Percentiles rank a stretch among this genome's conserved stretches.
Evolutionary conservation across 768 basidiomycete species (phyloP).

Genomic region (Mycena metata): DNA sequence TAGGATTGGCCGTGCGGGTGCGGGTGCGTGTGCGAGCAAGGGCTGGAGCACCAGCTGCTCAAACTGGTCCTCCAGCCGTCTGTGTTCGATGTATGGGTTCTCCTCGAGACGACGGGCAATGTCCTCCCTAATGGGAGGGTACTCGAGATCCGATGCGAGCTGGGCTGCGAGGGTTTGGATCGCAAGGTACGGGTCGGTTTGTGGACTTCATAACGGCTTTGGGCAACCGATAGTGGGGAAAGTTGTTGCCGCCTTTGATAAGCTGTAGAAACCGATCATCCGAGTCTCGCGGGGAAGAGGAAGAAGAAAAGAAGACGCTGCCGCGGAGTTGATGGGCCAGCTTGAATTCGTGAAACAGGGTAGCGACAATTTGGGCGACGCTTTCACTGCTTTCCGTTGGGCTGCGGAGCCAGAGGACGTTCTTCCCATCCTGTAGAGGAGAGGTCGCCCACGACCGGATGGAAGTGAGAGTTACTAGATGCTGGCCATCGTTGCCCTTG

Average conservation of each 20-base stretch:
- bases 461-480: background rate
- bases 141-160: background rate
- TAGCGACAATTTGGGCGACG: constrained; percentile 1
- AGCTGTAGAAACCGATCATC: too few species aligned
- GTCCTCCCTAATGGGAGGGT: background rate
- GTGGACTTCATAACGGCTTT: background rate
- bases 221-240: too few species aligned
- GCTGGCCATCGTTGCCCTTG: background rate
- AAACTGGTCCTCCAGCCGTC: background rate
- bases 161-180: constrained; percentile 19
- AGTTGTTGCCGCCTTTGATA: too few species aligned
- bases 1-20: background rate
- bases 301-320: constrained; percentile 26
- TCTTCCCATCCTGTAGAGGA: background rate
- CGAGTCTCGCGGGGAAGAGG: too few species aligned
- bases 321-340: background rate
- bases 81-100: background rate
- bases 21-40: background rate
- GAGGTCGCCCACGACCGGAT: constrained; percentile 11
- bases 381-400: constrained; percentile 1
- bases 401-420: constrained; percentile 19
- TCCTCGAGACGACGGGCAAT: background rate
- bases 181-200: background rate
- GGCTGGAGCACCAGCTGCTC: constrained; percentile 6
- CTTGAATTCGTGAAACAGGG: background rate